Evolutionary conservation across 305 asterid genomes (phyloP).

Genomic region (Striga hermonthica): DNA sequence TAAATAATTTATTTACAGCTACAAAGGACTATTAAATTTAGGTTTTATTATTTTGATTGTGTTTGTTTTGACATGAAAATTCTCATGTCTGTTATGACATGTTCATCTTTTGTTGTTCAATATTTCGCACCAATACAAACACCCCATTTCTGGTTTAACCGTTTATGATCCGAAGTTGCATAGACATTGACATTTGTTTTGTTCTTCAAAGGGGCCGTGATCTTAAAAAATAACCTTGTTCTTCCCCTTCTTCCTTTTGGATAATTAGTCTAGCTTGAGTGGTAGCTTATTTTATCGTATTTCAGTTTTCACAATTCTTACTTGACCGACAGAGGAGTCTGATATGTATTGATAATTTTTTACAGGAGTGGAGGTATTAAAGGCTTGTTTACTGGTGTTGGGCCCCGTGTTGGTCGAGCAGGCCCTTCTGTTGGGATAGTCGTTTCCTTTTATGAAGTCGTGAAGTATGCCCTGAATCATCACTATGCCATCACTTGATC

Average conservation of each 20-base stretch:
- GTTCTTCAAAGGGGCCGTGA: background rate
- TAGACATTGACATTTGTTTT: background rate
- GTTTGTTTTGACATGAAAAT: background rate
- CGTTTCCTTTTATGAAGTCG: constrained; percentile 87
- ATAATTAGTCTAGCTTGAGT: background rate
- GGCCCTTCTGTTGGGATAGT: constrained; percentile 98
- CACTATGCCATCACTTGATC: constrained; percentile 41
- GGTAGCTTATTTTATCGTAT: background rate
- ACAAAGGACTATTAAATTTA: no score
- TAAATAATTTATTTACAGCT: no score
- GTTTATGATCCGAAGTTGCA: no score
- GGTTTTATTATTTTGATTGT: background rate
- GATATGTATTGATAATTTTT: constrained; percentile 19
- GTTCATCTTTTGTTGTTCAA: background rate
- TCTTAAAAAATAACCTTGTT: background rate
- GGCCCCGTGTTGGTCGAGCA: constrained; percentile 95
- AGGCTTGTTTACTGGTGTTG: constrained; percentile 90
- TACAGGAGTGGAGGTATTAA: constrained; percentile 83
- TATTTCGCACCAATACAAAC: background rate
- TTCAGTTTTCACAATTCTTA: background rate
- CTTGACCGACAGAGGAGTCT: constrained; percentile 14
- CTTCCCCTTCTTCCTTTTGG: background rate
- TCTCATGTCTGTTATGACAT: background rate
- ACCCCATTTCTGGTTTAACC: background rate
- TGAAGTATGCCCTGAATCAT: constrained; percentile 58